Evolutionary conservation across 176 grass and related monocot genomes (phyloP).

Genomic region (Musa itinerans): DNA sequence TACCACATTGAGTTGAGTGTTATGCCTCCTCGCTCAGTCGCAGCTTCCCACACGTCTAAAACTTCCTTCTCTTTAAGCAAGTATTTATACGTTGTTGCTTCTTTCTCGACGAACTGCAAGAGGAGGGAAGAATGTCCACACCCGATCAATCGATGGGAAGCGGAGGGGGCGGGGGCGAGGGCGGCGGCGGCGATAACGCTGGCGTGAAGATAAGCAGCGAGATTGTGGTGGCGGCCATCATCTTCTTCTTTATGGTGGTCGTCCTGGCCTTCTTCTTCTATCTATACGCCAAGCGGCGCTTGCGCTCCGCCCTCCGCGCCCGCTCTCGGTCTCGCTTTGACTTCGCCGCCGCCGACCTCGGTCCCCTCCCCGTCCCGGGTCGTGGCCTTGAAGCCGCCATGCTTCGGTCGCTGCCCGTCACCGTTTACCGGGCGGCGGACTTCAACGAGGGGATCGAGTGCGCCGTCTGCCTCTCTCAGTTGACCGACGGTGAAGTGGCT

Average conservation of each 20-base stretch:
- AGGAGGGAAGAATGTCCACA: not conserved
- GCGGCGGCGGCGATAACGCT: not conserved
- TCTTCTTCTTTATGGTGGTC: conserved; percentile 81
- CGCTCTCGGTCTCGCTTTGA: conserved; percentile 20
- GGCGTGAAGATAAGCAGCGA: conserved; percentile 48
- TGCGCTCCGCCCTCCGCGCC: conserved; percentile 14
- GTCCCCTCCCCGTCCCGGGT: not conserved
- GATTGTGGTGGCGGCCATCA: conserved; percentile 49
- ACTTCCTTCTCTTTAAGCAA: not conserved
- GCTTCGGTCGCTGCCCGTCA: conserved; percentile 33
- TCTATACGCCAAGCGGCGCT: conserved; percentile 66
- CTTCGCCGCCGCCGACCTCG: conserved; percentile 22
- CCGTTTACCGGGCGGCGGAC: not conserved
- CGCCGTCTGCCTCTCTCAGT: conserved; percentile 68
- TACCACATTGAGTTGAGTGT: no score
- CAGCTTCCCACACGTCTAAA: not conserved
- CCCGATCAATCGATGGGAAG: not conserved
- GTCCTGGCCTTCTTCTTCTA: conserved; percentile 75
- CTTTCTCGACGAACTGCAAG: no score
- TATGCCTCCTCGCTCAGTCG: not conserved
- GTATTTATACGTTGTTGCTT: not conserved
- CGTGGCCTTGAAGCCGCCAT: conserved; percentile 40
- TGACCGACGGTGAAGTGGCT: conserved; percentile 57
- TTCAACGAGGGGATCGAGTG: conserved; percentile 43
- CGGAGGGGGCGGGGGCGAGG: not conserved